phyloP scores from a whole-genome alignment of 257 asterid genomes.

The Capsicum rhomboideum region DNA sequence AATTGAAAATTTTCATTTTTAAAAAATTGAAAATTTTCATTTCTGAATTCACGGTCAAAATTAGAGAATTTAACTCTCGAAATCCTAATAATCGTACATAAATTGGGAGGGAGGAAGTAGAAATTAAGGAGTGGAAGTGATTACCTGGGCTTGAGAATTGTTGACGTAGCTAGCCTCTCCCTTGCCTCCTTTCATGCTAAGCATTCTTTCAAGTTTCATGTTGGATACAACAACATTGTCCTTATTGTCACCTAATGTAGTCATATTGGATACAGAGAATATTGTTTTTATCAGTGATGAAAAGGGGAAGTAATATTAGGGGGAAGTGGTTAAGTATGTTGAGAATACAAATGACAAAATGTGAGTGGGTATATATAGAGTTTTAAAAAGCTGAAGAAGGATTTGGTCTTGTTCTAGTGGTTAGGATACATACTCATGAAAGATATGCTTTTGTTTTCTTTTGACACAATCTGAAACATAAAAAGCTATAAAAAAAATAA shows the following conservation, averaged over 20 bases:
- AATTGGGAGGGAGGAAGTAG: not conserved
- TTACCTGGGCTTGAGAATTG: conserved; percentile 91
- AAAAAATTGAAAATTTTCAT: too few relatives aligned
- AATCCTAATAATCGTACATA: not conserved
- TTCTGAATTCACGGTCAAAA: not conserved
- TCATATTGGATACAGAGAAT: conserved; percentile 19
- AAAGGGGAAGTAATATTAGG: not conserved
- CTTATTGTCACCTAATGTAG: conserved; percentile 30
- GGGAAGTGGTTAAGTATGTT: not conserved
- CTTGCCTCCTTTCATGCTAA: conserved; percentile 94
- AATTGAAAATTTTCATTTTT: too few relatives aligned
- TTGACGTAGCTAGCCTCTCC: conserved; percentile 87
- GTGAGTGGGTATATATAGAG: not conserved
- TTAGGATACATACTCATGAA: conserved; percentile 2
- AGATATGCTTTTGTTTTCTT: not conserved
- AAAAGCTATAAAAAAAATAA: not conserved
- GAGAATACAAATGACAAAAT: not conserved
- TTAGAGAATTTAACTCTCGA: not conserved
- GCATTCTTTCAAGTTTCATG: conserved; percentile 57
- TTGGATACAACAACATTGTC: conserved; percentile 48
- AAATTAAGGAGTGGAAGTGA: not conserved
- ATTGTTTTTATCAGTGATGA: not conserved
- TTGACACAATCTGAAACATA: not conserved
- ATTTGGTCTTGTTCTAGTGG: not conserved
- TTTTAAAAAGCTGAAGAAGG: not conserved